A percentile compares a stretch with the other conserved stretches of the same genome.
Conservation (phyloP, 768 basidiomycete genomes). For the Psilocybe cubensis region DNA sequence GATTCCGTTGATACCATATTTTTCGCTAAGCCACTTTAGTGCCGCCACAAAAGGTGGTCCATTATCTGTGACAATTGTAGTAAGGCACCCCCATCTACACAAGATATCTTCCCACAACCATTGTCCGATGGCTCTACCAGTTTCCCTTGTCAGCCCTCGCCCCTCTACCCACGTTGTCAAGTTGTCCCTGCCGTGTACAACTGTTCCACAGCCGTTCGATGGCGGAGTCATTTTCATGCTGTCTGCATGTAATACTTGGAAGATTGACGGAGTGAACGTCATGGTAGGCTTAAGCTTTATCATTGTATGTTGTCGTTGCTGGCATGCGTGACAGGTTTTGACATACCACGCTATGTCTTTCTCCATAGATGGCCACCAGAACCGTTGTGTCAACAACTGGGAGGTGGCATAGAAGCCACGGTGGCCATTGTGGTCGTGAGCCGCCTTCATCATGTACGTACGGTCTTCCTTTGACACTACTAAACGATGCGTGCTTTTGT, state of each 20-base stretch:
- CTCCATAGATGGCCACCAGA: no score
- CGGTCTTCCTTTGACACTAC: no score
- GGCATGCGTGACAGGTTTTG: no score
- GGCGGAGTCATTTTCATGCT: neutral
- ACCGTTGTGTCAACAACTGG: no score
- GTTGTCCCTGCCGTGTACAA: neutral
- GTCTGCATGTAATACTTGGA: neutral
- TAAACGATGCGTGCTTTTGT: neutral
- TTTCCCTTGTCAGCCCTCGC: neutral
- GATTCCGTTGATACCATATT: neutral
- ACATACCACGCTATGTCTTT: no score
- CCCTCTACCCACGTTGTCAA: neutral
- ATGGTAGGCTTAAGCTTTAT: no score
- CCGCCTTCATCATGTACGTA: no score
- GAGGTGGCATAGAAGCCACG: no score
- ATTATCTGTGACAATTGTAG: neutral
- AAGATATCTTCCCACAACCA: neutral
- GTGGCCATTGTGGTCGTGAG: no score
- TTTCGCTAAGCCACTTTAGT: neutral
- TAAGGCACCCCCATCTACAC: neutral
- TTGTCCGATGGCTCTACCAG: neutral
- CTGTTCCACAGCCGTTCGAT: neutral
- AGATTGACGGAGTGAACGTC: no score
- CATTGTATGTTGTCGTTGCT: no score
- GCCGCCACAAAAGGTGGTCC: neutral